Conservation (phyloP, 768 basidiomycete species). For the Boletus reticulatus region DNA sequence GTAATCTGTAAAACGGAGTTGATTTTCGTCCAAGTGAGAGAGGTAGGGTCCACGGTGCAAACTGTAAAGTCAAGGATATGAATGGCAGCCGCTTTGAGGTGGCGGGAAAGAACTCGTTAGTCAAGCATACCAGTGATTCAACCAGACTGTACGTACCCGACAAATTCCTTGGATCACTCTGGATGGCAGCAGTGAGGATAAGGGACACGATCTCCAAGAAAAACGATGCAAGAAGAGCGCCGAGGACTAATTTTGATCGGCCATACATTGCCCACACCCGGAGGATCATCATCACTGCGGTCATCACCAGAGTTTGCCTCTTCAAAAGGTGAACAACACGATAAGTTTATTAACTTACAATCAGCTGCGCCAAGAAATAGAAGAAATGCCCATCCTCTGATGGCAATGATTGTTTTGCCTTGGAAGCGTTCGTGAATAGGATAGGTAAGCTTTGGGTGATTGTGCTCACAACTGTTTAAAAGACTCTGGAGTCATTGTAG, state of each 20-base stretch:
- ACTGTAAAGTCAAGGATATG: neutral
- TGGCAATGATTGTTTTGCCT: neutral
- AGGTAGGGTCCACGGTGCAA: neutral
- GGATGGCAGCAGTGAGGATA: neutral
- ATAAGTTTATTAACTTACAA: conserved; percentile 1
- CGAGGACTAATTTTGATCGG: too few species aligned
- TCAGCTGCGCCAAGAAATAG: conserved; percentile 1
- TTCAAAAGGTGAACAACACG: neutral
- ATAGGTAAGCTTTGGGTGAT: too few species aligned
- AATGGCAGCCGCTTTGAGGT: neutral
- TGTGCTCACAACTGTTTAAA: neutral
- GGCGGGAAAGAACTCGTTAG: too few species aligned
- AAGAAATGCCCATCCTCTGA: neutral
- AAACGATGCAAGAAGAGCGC: too few species aligned
- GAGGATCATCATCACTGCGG: neutral
- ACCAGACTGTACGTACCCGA: neutral
- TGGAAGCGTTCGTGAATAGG: neutral
- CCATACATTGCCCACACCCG: too few species aligned
- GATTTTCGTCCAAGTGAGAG: neutral
- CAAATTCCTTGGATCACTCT: neutral
- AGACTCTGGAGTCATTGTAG: neutral
- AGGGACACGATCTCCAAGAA: too few species aligned
- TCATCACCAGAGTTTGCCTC: neutral
- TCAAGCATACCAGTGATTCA: too few species aligned
- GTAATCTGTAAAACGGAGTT: neutral